Percentiles rank a stretch among this genome's conserved stretches.
Evolutionary conservation across 1,284 basidiomycete genomes (phyloP).

Genomic region (Malassezia nana): DNA sequence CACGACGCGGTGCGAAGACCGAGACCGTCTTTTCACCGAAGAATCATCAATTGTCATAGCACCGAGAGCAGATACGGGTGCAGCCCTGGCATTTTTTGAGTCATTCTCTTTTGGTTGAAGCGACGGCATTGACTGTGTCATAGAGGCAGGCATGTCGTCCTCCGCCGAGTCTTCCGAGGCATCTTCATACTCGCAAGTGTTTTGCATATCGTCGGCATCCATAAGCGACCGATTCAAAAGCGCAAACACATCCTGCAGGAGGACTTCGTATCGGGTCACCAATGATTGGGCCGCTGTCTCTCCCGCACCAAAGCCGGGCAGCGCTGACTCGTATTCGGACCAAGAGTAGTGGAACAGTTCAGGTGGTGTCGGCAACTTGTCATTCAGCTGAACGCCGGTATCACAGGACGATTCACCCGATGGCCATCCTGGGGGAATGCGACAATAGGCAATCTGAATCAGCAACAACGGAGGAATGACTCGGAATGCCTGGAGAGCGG

Average conservation of each 20-base stretch:
- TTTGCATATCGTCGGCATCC: not conserved
- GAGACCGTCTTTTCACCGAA: not conserved
- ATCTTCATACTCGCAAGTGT: not conserved
- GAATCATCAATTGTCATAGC: not conserved
- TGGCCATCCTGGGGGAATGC: conserved; percentile 27
- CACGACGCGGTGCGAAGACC: not conserved
- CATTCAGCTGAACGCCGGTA: not conserved
- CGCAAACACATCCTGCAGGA: not conserved
- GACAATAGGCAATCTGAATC: conserved; percentile 38
- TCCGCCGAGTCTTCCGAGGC: conserved; percentile 20
- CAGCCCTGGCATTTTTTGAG: not conserved
- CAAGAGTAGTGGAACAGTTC: conserved; percentile 35
- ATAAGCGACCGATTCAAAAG: not conserved
- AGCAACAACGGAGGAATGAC: conserved; percentile 39
- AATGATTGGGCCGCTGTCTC: conserved; percentile 36
- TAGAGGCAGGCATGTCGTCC: conserved; percentile 20
- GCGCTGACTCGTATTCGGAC: conserved; percentile 38
- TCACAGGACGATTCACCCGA: not conserved
- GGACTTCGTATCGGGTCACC: conserved; percentile 20
- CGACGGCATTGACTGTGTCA: conserved; percentile 37
- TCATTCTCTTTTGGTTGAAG: conserved; percentile 16
- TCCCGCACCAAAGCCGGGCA: conserved; percentile 37
- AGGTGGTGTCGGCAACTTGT: conserved; percentile 30
- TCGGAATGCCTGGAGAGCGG: conserved; percentile 28
- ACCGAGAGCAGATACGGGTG: not conserved